phyloP scores from a whole-genome alignment of 2,329 filamentous ascomycete genomes.

The Penicillium sp. region DNA sequence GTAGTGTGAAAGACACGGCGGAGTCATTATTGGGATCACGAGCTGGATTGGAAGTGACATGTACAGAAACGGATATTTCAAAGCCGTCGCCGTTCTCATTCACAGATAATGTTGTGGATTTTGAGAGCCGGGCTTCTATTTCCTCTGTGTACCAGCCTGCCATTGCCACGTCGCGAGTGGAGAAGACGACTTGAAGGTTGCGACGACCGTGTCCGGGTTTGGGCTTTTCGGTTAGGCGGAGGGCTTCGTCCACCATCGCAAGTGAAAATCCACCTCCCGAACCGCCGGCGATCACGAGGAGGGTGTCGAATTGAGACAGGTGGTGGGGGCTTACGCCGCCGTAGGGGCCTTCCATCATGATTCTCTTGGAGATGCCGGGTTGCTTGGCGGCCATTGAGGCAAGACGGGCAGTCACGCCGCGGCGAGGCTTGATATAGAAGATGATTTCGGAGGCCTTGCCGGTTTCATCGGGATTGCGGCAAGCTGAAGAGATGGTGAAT shows the following conservation, averaged over 20 bases:
- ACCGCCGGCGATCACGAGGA: constrained; percentile 55
- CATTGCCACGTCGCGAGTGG: constrained; percentile 20
- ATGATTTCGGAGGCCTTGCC: constrained; percentile 41
- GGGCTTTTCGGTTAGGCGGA: constrained; percentile 16
- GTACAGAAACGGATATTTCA: constrained; percentile 24
- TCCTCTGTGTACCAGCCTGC: constrained; percentile 25
- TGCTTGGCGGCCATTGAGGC: constrained; percentile 37
- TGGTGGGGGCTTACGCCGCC: constrained; percentile 47
- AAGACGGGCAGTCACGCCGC: constrained; percentile 51
- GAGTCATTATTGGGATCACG: not conserved
- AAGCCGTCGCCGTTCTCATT: constrained; percentile 7
- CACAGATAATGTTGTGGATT: constrained; percentile 14
- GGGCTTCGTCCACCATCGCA: constrained; percentile 48
- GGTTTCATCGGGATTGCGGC: constrained; percentile 21
- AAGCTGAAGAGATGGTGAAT: constrained; percentile 55
- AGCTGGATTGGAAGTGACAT: constrained; percentile 16
- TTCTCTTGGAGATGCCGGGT: constrained; percentile 41
- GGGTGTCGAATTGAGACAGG: constrained; percentile 42
- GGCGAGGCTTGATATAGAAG: constrained; percentile 53
- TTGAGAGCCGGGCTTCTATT: constrained; percentile 20
- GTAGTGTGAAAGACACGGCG: constrained; percentile 5
- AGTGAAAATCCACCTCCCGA: constrained; percentile 56
- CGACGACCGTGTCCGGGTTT: constrained; percentile 5
- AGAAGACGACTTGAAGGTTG: constrained; percentile 22
- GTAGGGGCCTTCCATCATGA: constrained; percentile 58